Conservation (phyloP, 1,284 basidiomycete genomes). For the Cryptococcus amylolentus region DNA sequence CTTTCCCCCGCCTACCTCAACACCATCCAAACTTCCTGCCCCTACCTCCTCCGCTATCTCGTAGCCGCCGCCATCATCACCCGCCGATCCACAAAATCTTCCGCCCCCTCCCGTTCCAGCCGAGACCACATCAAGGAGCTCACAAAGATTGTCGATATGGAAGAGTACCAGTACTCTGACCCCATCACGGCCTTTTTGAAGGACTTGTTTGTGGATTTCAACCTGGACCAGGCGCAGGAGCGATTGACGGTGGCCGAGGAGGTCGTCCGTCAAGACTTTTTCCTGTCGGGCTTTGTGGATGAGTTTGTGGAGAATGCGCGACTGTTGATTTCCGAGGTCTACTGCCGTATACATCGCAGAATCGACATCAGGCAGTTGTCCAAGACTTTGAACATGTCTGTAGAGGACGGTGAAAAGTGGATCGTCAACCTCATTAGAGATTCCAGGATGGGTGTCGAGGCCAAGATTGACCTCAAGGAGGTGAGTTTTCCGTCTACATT, state of each 20-base stretch:
- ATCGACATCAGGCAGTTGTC: slow-evolving; percentile 95
- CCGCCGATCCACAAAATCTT: slow-evolving; percentile 58
- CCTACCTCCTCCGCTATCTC: slow-evolving; percentile 94
- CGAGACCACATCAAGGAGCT: slow-evolving; percentile 81
- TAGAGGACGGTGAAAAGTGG: slow-evolving; percentile 97
- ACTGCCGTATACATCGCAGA: slow-evolving; percentile 93
- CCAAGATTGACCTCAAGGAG: slow-evolving; percentile 95
- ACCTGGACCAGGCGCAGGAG: slow-evolving; percentile 83
- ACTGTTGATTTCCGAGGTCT: slow-evolving; percentile 92
- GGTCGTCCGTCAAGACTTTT: slow-evolving; percentile 89
- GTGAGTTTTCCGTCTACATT: slow-evolving; percentile 46
- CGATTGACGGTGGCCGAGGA: slow-evolving; percentile 74
- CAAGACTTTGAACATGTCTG: slow-evolving; percentile 82
- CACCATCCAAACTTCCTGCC: slow-evolving; percentile 93
- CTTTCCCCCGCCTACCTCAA: slow-evolving; percentile 93
- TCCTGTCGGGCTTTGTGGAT: slow-evolving; percentile 81
- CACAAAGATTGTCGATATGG: slow-evolving; percentile 84
- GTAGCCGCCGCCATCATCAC: slow-evolving; percentile 89
- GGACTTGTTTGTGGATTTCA: slow-evolving; percentile 89
- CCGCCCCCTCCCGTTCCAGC: slow-evolving; percentile 51
- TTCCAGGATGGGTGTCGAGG: slow-evolving; percentile 89
- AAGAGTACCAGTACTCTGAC: slow-evolving; percentile 92
- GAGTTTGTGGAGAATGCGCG: slow-evolving; percentile 95
- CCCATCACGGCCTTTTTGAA: slow-evolving; percentile 90
- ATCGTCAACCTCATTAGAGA: slow-evolving; percentile 97